Evolutionary conservation across 1,284 basidiomycete genomes (phyloP), one percentile per base, ranked within the genome.

Genomic region (Coniferiporia sulphurascens): DNA sequence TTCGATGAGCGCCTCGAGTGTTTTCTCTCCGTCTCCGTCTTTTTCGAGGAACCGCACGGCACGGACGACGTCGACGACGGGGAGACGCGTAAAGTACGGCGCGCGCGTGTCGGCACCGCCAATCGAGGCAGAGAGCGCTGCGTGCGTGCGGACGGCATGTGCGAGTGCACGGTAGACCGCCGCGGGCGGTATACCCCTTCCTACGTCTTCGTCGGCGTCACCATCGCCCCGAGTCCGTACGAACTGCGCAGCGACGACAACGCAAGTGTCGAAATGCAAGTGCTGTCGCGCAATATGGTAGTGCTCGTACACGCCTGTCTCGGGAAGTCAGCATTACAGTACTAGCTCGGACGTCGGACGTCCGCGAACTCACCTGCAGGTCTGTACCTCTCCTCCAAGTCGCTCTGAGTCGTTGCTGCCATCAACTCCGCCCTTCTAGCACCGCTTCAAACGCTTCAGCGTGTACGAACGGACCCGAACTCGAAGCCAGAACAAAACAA

Each of bases 221-320:
- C 17, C 48, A 41, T 41, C 15, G 51, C 27, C 5, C 27, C n/a
- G n/a, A n/a, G n/a, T n/a, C n/a, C 27, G 27, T 2, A 34, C 54
- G 63, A 71, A 74, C 41, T 68, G 67, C 19, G 69, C 74, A 34
- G 73, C 64, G 44, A 68, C 68, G 32, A 72, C 60, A 32, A 76
- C 71, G 55, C 73, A 72, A 17, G 69, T 65, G 57, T 75, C 73
- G 13, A 73, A 57, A 1, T 67, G 68, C n/a, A 73, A 58, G 46
- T 65, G 64, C 60, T 70, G 65, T n/a, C 71, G 68, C 1, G 68
- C 62, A 35, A 72, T 65, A 59, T 73, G 72, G 58, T 65, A 74
- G n/a, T 67, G 64, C 57, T 73, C 74, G 13, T 74, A 48, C 15
- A 72, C 59, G 41, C 73, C 74, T 75, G 56, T 2, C 9, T 38